Conservation (phyloP, 2,329 filamentous ascomycete genomes). For the Pestalotiopsis sp. region DNA sequence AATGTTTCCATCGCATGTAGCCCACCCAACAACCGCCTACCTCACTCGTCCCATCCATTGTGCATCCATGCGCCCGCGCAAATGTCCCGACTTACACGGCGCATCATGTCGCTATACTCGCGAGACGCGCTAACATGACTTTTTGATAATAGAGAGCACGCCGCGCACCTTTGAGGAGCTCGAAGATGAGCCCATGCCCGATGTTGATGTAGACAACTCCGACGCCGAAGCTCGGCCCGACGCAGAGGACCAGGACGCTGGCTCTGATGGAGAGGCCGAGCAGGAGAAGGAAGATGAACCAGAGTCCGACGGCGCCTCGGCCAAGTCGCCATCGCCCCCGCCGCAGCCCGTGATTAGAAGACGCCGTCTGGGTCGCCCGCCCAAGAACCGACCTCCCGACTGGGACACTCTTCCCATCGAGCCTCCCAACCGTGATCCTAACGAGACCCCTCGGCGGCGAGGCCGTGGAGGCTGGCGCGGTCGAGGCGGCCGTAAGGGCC, state of each 20-base stretch:
- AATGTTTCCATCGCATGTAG: neutral
- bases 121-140: neutral
- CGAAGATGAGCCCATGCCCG: slow-evolving; percentile 42
- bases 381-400: slow-evolving; percentile 80
- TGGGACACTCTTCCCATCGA: slow-evolving; percentile 66
- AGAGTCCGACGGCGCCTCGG: slow-evolving; percentile 37
- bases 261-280: slow-evolving; percentile 34
- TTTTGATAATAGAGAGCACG: slow-evolving; percentile 8
- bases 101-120: neutral
- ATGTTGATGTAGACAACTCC: slow-evolving; percentile 38
- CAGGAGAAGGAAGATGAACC: slow-evolving; percentile 40
- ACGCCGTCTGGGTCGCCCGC: slow-evolving; percentile 80
- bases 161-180: slow-evolving; percentile 13
- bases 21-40: neutral
- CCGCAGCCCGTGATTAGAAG: slow-evolving; percentile 67
- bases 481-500: slow-evolving; percentile 65
- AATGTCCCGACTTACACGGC: neutral
- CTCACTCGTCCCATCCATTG: neutral
- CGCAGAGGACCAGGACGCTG: slow-evolving; percentile 26
- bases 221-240: slow-evolving; percentile 29
- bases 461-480: slow-evolving; percentile 72
- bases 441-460: slow-evolving; percentile 59
- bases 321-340: slow-evolving; percentile 53
- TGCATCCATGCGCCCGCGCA: neutral
- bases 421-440: slow-evolving; percentile 52